These are phyloP conservation scores for Flagelloscypha sp. DNA, from an alignment of 768 basidiomycete species.

Conservation along the genomic window DNA sequence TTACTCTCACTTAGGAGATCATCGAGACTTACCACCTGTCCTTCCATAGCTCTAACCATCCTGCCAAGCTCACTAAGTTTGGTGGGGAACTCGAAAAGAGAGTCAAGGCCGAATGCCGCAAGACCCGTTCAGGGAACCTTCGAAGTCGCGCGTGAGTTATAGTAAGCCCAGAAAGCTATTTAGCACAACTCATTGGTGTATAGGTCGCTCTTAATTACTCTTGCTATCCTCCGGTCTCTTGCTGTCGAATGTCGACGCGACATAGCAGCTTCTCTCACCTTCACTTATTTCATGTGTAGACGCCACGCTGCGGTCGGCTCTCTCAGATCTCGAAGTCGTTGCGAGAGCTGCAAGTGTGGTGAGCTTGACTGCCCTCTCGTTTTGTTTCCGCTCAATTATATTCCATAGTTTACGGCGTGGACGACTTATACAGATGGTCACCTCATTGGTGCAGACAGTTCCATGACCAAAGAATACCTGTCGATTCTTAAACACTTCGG, in stretches of 20 bases:
- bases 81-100: constrained; percentile 73
- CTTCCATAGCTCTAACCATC: constrained; percentile 54
- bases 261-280: constrained; percentile 63
- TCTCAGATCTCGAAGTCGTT: constrained; percentile 64
- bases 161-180: too few species aligned
- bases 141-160: constrained; percentile 78
- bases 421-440: constrained; percentile 86
- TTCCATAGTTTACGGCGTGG: constrained; percentile 78
- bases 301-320: constrained; percentile 42
- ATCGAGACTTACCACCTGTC: constrained; percentile 1
- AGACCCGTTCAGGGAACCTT: constrained; percentile 66
- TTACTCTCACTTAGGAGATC: neutral
- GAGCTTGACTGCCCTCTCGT: constrained; percentile 22
- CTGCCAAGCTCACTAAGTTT: constrained; percentile 73
- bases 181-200: constrained; percentile 3
- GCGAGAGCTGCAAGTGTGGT: constrained; percentile 78
- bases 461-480: constrained; percentile 63
- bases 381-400: constrained; percentile 3
- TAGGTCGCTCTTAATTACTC: constrained; percentile 74
- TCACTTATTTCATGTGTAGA: constrained; percentile 62
- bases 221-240: constrained; percentile 73
- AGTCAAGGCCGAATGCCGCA: constrained; percentile 51
- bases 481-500: constrained; percentile 60
- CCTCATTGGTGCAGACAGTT: constrained; percentile 69
- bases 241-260: constrained; percentile 84